Base-by-base conservation (phyloP, 768 basidiomycete species). In the Galerina marginata region DNA sequence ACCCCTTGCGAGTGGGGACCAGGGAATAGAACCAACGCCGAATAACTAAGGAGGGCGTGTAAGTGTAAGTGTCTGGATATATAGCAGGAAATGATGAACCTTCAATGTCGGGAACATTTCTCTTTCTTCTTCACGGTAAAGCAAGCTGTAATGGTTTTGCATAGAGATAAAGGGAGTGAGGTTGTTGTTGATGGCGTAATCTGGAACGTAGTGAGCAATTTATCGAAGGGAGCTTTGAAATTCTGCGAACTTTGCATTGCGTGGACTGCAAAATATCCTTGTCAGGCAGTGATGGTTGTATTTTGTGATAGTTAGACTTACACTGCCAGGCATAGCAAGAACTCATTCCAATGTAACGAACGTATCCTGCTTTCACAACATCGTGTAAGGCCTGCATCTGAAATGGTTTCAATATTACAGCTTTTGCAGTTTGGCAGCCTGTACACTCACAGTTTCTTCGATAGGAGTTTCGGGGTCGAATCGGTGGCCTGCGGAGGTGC, bases 361-460 rank as follows among this genome's bases (percentile, higher is more conserved):
- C 88, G 57, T 85, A 83, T 15, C 88, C 88, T 1, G 83, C 83
- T 64, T 87, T 71, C 3, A 89, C 86, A 20, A 89, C 83, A 61
- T 89, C 88, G 54, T 89, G 85, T 14, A 89, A 75, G 9, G 87
- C 87, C 78, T 85, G 82, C 87, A 89, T 89, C 83, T 84, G 52
- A 26, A 16, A 26, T 11, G 10, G 25, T 4, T 29, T 42, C 20
- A 52, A 25, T 7, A 16, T 45, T 25, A 3, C 11, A 10, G 20
- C 20, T 20, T 15, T 45, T 15, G 42, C 20, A 26, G 11, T 12
- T 7, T 33, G 4, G 1, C 12, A 37, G 25, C 37, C 46, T 23
- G n/a, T 45, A 20, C 36, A 44, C 69, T 56, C 61, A 80, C 83
- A 4, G 82, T 83, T 67, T 85, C 86, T 56, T 82, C 83, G 38